Conservation (phyloP, 1,284 basidiomycete species). For the Sanghuangporus baumii region DNA sequence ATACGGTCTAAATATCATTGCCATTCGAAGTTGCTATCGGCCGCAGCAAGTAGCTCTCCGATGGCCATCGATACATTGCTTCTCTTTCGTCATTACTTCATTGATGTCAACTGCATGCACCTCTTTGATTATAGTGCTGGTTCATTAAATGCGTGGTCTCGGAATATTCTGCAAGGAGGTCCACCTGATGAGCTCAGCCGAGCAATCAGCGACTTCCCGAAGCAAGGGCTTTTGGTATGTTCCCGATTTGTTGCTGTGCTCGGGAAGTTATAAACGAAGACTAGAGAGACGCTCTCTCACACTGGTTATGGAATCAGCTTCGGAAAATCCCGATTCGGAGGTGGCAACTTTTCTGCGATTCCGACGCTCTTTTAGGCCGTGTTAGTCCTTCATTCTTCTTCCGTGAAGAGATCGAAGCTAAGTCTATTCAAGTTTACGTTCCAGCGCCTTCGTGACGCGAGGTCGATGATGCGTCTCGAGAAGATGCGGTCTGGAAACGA, state of each 20-base stretch:
- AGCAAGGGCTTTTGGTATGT: slow-evolving; percentile 19
- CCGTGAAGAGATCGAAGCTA: background rate
- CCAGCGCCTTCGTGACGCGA: slow-evolving; percentile 4
- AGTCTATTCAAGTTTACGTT: background rate
- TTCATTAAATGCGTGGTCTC: slow-evolving; percentile 19
- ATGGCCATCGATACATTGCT: slow-evolving; percentile 17
- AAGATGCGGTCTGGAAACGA: background rate
- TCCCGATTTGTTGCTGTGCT: background rate
- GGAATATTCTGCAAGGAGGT: background rate
- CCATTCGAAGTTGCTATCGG: background rate
- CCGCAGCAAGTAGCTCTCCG: background rate
- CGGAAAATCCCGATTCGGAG: slow-evolving; percentile 12
- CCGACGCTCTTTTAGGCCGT: slow-evolving; percentile 7
- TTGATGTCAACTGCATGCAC: slow-evolving; percentile 16
- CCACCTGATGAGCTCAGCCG: slow-evolving; percentile 14
- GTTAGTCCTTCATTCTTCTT: slow-evolving; percentile 3
- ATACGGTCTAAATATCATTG: background rate
- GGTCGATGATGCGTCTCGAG: background rate
- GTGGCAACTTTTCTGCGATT: slow-evolving; percentile 16
- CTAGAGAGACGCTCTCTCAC: slow-evolving; percentile 15
- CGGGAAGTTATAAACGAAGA: background rate
- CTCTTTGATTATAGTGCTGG: slow-evolving; percentile 15
- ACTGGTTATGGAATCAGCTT: slow-evolving; percentile 15
- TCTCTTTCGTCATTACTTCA: slow-evolving; percentile 21
- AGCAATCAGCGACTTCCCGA: slow-evolving; percentile 20